A percentile compares a stretch with the other conserved stretches of the same genome.
These are phyloP conservation scores for Boletus rubropictus DNA, from an alignment of 768 basidiomycete species.

Conservation along the genomic window DNA sequence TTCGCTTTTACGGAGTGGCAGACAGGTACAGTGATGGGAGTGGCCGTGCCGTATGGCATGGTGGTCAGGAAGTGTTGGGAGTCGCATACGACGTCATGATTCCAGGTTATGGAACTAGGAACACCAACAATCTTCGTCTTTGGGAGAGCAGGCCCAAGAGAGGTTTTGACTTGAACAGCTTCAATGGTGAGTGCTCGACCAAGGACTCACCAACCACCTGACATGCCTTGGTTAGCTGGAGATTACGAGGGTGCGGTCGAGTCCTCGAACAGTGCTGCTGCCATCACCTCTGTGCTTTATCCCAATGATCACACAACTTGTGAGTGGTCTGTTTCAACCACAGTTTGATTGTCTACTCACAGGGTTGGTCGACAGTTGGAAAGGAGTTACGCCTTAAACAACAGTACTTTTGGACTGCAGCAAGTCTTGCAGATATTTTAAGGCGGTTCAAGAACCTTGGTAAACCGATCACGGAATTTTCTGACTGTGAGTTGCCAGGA, in stretches of 20 bases:
- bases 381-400: conserved; percentile 91
- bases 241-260: conserved; percentile 90
- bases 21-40: conserved; percentile 58
- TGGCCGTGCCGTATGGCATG: conserved; percentile 67
- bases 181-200: conserved; percentile 61
- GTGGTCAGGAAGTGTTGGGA: conserved; percentile 91
- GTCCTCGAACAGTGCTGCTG: conserved; percentile 83
- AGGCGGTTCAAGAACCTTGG: conserved; percentile 89
- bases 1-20: conserved; percentile 85
- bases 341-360: neutral
- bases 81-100: conserved; percentile 95
- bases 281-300: conserved; percentile 92
- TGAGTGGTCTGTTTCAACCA: conserved; percentile 24
- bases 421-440: conserved; percentile 82
- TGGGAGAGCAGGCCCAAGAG: conserved; percentile 86
- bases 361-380: conserved; percentile 46
- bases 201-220: neutral
- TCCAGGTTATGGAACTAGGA: conserved; percentile 73
- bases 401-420: conserved; percentile 94
- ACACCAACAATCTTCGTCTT: conserved; percentile 83
- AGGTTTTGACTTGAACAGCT: conserved; percentile 90
- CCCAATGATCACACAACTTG: conserved; percentile 86
- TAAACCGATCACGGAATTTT: conserved; percentile 72
- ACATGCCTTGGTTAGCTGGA: conserved; percentile 50
- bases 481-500: conserved; percentile 57